phyloP scores from a whole-genome alignment of 2,329 filamentous ascomycete species.

The Colletotrichum liaoningense region DNA sequence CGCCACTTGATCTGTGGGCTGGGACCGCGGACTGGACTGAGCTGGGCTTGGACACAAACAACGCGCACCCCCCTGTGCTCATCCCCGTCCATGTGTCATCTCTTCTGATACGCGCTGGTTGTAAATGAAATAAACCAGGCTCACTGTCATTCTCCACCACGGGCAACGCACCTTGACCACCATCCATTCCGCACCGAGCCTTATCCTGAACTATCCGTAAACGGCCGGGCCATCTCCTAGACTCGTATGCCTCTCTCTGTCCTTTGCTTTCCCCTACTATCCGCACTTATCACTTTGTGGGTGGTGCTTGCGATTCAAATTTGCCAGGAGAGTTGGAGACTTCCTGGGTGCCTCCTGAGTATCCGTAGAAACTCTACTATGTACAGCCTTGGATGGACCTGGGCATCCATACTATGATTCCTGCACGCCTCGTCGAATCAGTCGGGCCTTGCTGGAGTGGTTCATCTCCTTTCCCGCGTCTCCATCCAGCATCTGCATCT shows the following conservation, averaged over 20 bases:
- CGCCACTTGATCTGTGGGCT: not conserved
- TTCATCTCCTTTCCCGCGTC: constrained; percentile 30
- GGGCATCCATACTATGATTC: not conserved
- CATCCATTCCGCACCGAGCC: constrained; percentile 26
- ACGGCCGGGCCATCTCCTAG: constrained; percentile 41
- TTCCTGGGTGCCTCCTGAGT: not conserved
- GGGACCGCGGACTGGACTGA: not conserved
- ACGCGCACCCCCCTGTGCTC: constrained; percentile 18
- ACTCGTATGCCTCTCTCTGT: constrained; percentile 42
- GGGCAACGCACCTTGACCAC: constrained; percentile 34
- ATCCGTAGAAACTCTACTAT: too few species aligned
- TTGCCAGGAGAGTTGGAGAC: not conserved
- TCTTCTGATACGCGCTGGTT: constrained; percentile 58
- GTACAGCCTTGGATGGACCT: not conserved
- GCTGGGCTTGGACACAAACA: not conserved
- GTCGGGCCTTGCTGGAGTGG: constrained; percentile 12
- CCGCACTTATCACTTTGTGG: constrained; percentile 15
- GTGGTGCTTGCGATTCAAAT: not conserved
- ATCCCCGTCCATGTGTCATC: constrained; percentile 41
- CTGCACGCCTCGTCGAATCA: constrained; percentile 11
- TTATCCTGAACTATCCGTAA: constrained; percentile 52
- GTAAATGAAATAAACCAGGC: constrained; percentile 57
- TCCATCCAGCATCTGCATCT: constrained; percentile 16
- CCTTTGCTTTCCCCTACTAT: constrained; percentile 17
- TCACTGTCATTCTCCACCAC: constrained; percentile 55